Conservation (phyloP, 768 basidiomycete species). For the Chlorophyllum brunneum region DNA sequence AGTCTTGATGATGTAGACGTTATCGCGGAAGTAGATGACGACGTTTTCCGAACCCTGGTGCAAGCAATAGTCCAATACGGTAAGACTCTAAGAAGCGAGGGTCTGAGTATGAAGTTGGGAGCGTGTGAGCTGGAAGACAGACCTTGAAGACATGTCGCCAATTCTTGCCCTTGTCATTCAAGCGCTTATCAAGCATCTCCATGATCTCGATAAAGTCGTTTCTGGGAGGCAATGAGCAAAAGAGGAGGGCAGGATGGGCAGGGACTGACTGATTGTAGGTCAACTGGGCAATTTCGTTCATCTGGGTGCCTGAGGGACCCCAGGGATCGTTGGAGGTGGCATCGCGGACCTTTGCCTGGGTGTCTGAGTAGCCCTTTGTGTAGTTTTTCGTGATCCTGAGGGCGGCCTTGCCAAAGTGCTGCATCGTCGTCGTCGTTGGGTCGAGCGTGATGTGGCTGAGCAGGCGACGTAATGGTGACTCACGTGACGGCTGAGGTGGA, state of each 20-base stretch:
- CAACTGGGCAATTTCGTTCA: slow-evolving; percentile 98
- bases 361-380: slow-evolving; percentile 94
- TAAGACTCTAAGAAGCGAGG: slow-evolving; percentile 58
- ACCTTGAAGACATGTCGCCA: slow-evolving; percentile 99
- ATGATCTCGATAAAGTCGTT: slow-evolving; percentile 99
- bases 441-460: slow-evolving; percentile 9
- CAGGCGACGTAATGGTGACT: not conserved
- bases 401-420: slow-evolving; percentile 81
- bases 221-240: slow-evolving; percentile 29
- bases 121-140: slow-evolving; percentile 15
- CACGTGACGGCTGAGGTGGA: not conserved
- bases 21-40: slow-evolving; percentile 97
- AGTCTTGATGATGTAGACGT: slow-evolving; percentile 97
- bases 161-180: slow-evolving; percentile 99
- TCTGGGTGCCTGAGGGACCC: slow-evolving; percentile 96
- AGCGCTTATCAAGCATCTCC: slow-evolving; percentile 98
- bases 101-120: slow-evolving; percentile 3
- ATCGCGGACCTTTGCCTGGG: slow-evolving; percentile 92
- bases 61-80: slow-evolving; percentile 91
- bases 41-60: slow-evolving; percentile 98
- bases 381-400: slow-evolving; percentile 92
- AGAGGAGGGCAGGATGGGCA: not conserved
- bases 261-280: slow-evolving; percentile 90
- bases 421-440: slow-evolving; percentile 35
- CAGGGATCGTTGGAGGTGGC: slow-evolving; percentile 97